These are phyloP conservation scores for Pyrenophora graminea DNA, from an alignment of 2,329 filamentous ascomycete genomes.

Conservation along the genomic window DNA sequence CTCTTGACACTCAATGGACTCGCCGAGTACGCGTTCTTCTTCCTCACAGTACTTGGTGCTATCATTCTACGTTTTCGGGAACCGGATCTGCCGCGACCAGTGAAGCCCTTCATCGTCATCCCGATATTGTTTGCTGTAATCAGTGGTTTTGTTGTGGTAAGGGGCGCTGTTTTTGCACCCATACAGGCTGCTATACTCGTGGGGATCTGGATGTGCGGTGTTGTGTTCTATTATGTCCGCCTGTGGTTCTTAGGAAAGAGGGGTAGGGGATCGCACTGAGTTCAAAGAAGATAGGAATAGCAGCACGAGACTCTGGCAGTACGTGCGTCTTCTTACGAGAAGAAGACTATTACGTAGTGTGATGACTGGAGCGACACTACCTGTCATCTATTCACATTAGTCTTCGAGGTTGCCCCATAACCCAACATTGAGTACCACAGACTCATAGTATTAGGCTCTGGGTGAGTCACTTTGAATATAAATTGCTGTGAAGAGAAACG, in stretches of 20 bases:
- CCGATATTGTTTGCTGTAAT: constrained; percentile 61
- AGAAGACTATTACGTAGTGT: too few relatives aligned
- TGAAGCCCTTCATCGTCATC: constrained; percentile 60
- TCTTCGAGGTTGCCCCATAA: too few relatives aligned
- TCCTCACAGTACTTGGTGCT: constrained; percentile 64
- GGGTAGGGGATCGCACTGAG: not conserved
- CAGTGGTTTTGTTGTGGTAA: constrained; percentile 50
- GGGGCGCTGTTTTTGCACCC: constrained; percentile 43
- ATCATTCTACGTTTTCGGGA: constrained; percentile 62
- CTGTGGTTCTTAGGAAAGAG: constrained; percentile 11
- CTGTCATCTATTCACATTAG: too few relatives aligned
- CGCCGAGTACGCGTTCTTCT: constrained; percentile 64
- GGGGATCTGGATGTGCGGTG: constrained; percentile 36
- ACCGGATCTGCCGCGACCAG: constrained; percentile 59
- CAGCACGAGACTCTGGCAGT: too few relatives aligned
- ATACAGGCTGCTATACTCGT: constrained; percentile 38
- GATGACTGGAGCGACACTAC: too few relatives aligned
- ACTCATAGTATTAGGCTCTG: too few relatives aligned
- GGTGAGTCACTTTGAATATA: too few relatives aligned
- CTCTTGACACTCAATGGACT: constrained; percentile 58
- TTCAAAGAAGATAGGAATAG: too few relatives aligned
- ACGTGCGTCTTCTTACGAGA: too few relatives aligned
- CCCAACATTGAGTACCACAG: too few relatives aligned
- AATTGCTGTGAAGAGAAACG: too few relatives aligned
- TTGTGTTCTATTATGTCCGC: constrained; percentile 21